phyloP scores from a whole-genome alignment of 106 monocot genomes.

The Ottelia alismoides region DNA sequence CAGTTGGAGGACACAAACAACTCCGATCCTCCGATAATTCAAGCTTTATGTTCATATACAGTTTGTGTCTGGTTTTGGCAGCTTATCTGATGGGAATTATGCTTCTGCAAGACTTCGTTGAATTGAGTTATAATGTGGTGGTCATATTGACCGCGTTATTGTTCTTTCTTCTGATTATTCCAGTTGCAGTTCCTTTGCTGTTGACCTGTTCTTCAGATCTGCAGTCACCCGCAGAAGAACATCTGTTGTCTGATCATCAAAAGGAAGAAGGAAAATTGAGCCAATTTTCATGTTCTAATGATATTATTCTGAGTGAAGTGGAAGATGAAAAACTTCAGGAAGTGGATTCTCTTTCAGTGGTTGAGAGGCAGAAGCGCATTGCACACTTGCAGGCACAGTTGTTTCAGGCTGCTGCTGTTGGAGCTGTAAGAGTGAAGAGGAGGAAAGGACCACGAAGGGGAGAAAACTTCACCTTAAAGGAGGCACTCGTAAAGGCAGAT shows the following conservation, averaged over 20 bases:
- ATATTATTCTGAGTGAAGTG: conserved; percentile 57
- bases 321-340: conserved; percentile 71
- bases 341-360: conserved; percentile 51
- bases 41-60: conserved; percentile 46
- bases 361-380: conserved; percentile 58
- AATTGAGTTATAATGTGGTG: conserved; percentile 21
- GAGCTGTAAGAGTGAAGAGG: conserved; percentile 67
- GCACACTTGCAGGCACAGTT: conserved; percentile 51
- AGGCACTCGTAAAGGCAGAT: conserved; percentile 64
- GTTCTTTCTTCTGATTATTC: conserved; percentile 30
- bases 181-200: conserved; percentile 37
- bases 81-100: conserved; percentile 68
- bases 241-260: conserved; percentile 29
- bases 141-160: conserved; percentile 33
- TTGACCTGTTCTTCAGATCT: conserved; percentile 17
- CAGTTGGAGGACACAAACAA: conserved; percentile 64
- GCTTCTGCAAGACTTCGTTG: conserved; percentile 50
- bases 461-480: conserved; percentile 60
- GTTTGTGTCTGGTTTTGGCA: conserved; percentile 45
- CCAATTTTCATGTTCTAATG: conserved; percentile 11
- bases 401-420: conserved; percentile 52
- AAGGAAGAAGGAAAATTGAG: conserved; percentile 22
- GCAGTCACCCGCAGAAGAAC: conserved; percentile 14
- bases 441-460: conserved; percentile 55
- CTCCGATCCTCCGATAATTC: conserved; percentile 32